Evolutionary conservation across 495 filamentous ascomycete species (phyloP), one percentile per base, ranked within the genome.

Genomic region (Copromyces sp.): DNA sequence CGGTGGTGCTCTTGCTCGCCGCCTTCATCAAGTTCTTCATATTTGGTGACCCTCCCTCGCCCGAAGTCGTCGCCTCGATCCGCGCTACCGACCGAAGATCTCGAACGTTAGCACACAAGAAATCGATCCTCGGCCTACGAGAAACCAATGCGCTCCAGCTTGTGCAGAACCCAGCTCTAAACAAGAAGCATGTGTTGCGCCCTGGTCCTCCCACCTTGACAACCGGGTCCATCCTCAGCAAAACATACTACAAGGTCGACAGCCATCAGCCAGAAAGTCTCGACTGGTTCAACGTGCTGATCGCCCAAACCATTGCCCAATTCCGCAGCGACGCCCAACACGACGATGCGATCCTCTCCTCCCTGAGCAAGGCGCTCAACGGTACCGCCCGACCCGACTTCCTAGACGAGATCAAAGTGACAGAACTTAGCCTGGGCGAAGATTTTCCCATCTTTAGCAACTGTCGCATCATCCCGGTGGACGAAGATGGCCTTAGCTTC

Each of bases 1-100:
- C 93, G 39, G 90, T 99, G 39, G 91, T 97, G 4, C 84, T 98
- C 38, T 83, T 98, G 71, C 89, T 98, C 73, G 93, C 93, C 69
- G 91, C 90, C 75, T 99, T 99, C 84, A 99, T 99, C 82, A 97
- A 97, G 82, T 99, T 97, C 88, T 99, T 99, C 89, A 97, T 99
- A 81, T 98, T 99, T 77, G 95, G 95, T 77, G 95, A 99, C 78
- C 87, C 93, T 38, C 93, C 95, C 0, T 91, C 91, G 1, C 87
- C 93, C 47, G 94, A 95, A 61, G 89, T 91, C 39, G 88, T 89
- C 3, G 89, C 90, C 12, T 80, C 90, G 7, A 80, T 87, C 61
- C 90, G 91, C 68, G 91, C 92, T 35, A 87, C 92, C 68, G 89
- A 92, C 74, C 89, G 90, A 61, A 86, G 88, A 69, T 85, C 86